Evolutionary conservation across 345 rosid species (phyloP), one percentile per base, ranked within the genome.

Genomic region (Citrus mangshanensis): DNA sequence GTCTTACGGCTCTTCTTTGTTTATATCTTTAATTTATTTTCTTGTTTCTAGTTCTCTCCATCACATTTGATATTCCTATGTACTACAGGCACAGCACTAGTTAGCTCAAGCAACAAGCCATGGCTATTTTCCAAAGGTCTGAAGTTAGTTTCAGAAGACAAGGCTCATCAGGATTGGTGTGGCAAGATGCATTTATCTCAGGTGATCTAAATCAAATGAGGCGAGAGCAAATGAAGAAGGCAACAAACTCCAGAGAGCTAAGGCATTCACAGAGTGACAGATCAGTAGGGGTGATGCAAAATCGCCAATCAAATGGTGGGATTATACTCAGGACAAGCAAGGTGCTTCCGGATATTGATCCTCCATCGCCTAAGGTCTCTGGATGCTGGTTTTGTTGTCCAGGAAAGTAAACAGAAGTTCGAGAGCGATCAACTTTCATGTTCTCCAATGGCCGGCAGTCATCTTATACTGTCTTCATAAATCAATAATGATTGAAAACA

Each of bases 111-210:
- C 49, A 42, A 42, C 25, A 73, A 24, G 35, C 9, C 37, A 68
- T 68, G 79, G 64, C 56, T 25, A 77, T 14, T 25, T 77, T 77
- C 27, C 68, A 68, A 37, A 77, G 73, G 74, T 77, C 79, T 18
- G 73, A 55, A 35, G 74, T 77, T 25, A 24, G 38, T 18, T 77
- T 77, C 34, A 68, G 74, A 38, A 77, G 79, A 54, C 73, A 55
- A 56, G 73, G 79, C 1, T 77, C 79, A 37, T 77, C 79, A 18
- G 79, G 79, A 8, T 54, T 68, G 42, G 56, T 68, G 19, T 77
- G 79, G 79, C 63, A 68, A 13, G 66, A 77, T 37, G 38, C 37
- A 12, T 34, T 35, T 30, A 51, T 51, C n/a, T 76, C 72, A 7
- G 78, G 72, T 22, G 78, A 76, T 51, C 28, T 76, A 51, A 68